Conservation (phyloP, 1,284 basidiomycete species). For the Macrocybe sp. region DNA sequence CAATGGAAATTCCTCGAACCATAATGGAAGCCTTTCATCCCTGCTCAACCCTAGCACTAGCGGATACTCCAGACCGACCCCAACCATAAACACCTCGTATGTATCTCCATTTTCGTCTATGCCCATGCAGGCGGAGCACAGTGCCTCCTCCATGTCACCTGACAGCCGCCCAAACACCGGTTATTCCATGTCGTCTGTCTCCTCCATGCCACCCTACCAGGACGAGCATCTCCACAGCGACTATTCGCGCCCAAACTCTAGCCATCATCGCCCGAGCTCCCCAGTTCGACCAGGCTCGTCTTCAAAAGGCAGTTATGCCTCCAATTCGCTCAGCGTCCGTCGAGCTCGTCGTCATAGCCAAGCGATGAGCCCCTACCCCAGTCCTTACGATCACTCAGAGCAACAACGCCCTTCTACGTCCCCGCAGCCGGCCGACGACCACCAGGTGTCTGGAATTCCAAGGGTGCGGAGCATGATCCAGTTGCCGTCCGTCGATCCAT, state of each 20-base stretch:
- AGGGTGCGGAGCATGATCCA: constrained; percentile 77
- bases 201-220: constrained; percentile 60
- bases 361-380: constrained; percentile 78
- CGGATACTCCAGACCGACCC: constrained; percentile 54
- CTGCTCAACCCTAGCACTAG: constrained; percentile 69
- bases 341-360: constrained; percentile 73
- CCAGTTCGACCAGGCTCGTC: constrained; percentile 61
- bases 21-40: constrained; percentile 71
- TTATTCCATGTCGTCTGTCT: constrained; percentile 76
- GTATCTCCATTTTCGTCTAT: constrained; percentile 60
- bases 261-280: constrained; percentile 61
- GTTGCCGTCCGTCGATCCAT: constrained; percentile 63
- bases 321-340: constrained; percentile 57
- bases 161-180: constrained; percentile 79
- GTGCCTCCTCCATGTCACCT: constrained; percentile 67
- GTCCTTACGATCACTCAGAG: constrained; percentile 66
- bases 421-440: constrained; percentile 60
- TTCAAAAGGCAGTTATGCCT: constrained; percentile 44
- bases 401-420: constrained; percentile 67
- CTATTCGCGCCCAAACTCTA: constrained; percentile 66
- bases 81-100: constrained; percentile 68
- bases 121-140: constrained; percentile 62
- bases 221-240: constrained; percentile 52
- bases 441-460: constrained; percentile 43
- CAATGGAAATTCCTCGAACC: constrained; percentile 49